phyloP scores from a whole-genome alignment of 495 filamentous ascomycete species.

The Penicillium bialowiezense region DNA sequence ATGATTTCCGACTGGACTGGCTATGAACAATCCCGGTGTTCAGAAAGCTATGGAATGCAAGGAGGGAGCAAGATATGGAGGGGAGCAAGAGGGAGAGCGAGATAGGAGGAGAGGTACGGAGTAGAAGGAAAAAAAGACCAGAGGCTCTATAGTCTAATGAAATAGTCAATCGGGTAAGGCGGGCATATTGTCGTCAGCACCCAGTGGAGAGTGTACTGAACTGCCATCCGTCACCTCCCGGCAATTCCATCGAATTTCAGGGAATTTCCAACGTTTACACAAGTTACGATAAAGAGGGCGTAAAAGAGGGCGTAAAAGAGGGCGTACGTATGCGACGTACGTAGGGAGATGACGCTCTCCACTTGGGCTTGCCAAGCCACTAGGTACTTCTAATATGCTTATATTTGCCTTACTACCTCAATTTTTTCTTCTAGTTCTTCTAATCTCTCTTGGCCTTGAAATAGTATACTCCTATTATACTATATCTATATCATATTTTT shows the following conservation, averaged over 20 bases:
- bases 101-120: neutral
- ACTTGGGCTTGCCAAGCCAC: conserved; percentile 8
- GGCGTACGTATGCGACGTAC: conserved; percentile 21
- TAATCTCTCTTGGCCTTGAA: too few relatives aligned
- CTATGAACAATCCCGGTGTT: too few relatives aligned
- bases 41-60: neutral
- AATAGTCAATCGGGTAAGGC: neutral
- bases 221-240: too few relatives aligned
- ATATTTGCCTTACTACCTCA: too few relatives aligned
- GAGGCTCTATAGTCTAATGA: neutral
- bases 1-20: neutral
- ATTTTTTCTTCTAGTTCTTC: too few relatives aligned
- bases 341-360: conserved; percentile 19
- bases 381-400: neutral
- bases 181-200: conserved; percentile 12
- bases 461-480: too few relatives aligned
- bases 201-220: neutral
- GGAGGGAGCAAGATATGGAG: neutral
- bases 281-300: too few relatives aligned
- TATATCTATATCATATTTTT: too few relatives aligned
- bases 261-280: too few relatives aligned
- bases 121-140: neutral
- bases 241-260: too few relatives aligned
- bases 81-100: neutral
- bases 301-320: too few relatives aligned